A percentile compares a stretch with the other conserved stretches of the same genome.
phyloP scores from a whole-genome alignment of 2,329 filamentous ascomycete species.

The Beauveria medogensis region DNA sequence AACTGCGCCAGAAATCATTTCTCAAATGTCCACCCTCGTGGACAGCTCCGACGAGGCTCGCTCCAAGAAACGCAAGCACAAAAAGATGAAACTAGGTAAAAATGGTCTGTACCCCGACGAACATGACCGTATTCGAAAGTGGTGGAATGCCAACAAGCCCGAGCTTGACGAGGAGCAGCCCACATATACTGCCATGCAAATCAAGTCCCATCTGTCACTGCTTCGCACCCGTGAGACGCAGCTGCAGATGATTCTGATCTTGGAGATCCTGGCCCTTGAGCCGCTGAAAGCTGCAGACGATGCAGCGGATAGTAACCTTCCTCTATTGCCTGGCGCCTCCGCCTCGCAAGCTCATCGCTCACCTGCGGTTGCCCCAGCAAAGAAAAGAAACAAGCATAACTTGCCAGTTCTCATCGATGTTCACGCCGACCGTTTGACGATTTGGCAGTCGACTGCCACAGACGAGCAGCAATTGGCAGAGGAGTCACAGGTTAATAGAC shows the following conservation, averaged over 20 bases:
- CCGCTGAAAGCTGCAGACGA: conserved; percentile 36
- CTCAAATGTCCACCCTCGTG: conserved; percentile 45
- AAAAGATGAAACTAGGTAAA: conserved; percentile 59
- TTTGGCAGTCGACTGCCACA: conserved; percentile 71
- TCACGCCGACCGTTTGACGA: conserved; percentile 69
- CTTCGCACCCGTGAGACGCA: conserved; percentile 70
- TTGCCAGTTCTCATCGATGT: conserved; percentile 60
- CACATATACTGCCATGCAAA: conserved; percentile 39
- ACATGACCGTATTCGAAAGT: conserved; percentile 54
- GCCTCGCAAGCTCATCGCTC: conserved; percentile 25
- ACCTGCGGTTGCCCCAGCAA: conserved; percentile 24
- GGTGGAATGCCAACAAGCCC: conserved; percentile 58
- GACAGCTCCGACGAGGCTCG: conserved; percentile 45
- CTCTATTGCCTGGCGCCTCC: conserved; percentile 32
- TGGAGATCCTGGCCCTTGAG: conserved; percentile 69
- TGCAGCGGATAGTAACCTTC: conserved; percentile 37
- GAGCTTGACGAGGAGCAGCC: conserved; percentile 42
- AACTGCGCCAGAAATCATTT: conserved; percentile 54
- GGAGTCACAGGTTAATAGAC: conserved; percentile 35
- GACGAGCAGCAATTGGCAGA: conserved; percentile 46
- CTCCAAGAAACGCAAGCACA: conserved; percentile 45
- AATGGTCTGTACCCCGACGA: conserved; percentile 62
- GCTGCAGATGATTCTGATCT: conserved; percentile 69
- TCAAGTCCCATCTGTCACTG: conserved; percentile 55
- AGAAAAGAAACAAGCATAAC: conserved; percentile 56